Evolutionary conservation across 371 early-diverging fungal species (phyloP), one percentile per base, ranked within the genome.

Genomic region (Sporodiniella umbellata): DNA sequence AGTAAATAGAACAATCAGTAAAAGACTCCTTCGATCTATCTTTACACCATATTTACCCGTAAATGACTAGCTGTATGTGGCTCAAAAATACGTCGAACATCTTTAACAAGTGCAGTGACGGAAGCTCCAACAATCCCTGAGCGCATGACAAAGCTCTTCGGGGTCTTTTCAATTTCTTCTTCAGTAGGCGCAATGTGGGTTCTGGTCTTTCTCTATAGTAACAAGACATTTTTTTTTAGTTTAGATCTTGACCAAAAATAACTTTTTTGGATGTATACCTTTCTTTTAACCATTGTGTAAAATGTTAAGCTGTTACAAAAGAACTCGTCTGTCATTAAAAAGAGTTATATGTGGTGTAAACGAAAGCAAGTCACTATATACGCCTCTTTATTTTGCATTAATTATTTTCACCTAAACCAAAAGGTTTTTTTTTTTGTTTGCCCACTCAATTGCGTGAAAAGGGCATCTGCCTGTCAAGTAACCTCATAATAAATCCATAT

Each of bases 101-200:
- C 95, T 40, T 63, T 62, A 18, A 95, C 93, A 15, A 98, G 85
- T 8, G 78, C 79, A 12, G 81, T 66, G 14, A 93, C 87, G 8
- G 90, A 70, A 28, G 64, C 61, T 1, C 93, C 89, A 3, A 94
- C 90, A 12, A 69, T 66, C n/a, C 97, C 97, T 0, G 95, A 88
- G 54, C 87, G 83, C 60, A 96, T 89, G 15, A 98, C 99, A 72
- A 98, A 94, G 60, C 92, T 86, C 66, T 87, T 86, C 10, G 96
- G 96, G 31, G 83, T 68, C 52, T 85, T 87, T 52, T 78, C 76
- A 49, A 62, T 54, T 48, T 72, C 79, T 23, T 66, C 72, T 17
- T 79, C 76, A 11, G 61, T 62, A n/a, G 66, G 67, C 14, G 43
- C 62, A 23, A 71, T 54, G 60, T 81, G 80, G 15, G 84, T 81